These are phyloP conservation scores for Xylaria sp. DNA, from an alignment of 2,329 filamentous ascomycete genomes.

Conservation along the genomic window DNA sequence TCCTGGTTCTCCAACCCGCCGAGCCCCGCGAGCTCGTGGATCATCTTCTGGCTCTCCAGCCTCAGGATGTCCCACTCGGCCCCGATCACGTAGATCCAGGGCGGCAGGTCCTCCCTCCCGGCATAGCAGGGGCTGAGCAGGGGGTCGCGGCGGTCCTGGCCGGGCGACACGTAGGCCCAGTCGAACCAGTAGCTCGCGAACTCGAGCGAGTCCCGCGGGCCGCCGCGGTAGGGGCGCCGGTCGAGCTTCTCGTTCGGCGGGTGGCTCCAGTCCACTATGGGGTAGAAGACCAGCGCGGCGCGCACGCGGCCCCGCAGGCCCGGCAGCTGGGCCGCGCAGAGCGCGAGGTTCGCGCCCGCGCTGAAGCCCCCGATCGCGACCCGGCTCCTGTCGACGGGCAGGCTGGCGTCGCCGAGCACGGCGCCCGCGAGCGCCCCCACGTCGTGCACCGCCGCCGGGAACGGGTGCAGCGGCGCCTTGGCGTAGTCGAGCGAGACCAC, in stretches of 20 bases:
- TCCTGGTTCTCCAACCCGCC: not conserved
- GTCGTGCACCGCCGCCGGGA: slow-evolving; percentile 49
- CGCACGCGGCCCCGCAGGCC: slow-evolving; percentile 34
- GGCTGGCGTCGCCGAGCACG: slow-evolving; percentile 45
- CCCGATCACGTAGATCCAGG: slow-evolving; percentile 41
- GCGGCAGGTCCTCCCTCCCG: slow-evolving; percentile 35
- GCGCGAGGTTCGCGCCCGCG: slow-evolving; percentile 53
- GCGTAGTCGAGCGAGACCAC: slow-evolving; percentile 54
- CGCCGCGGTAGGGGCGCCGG: slow-evolving; percentile 33
- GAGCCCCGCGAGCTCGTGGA: slow-evolving; percentile 7
- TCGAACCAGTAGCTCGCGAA: slow-evolving; percentile 34
- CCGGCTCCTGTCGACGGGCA: slow-evolving; percentile 48
- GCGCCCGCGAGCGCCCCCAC: slow-evolving; percentile 46
- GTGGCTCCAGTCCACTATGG: slow-evolving; percentile 41
- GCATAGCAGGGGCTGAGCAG: slow-evolving; percentile 41
- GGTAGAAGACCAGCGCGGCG: slow-evolving; percentile 48
- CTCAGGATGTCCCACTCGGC: slow-evolving; percentile 44
- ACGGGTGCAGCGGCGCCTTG: slow-evolving; percentile 48
- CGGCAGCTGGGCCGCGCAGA: slow-evolving; percentile 45
- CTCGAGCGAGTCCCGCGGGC: slow-evolving; percentile 15
- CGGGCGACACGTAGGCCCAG: slow-evolving; percentile 39
- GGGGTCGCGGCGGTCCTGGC: slow-evolving; percentile 37
- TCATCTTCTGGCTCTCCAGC: slow-evolving; percentile 26
- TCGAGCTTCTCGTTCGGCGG: slow-evolving; percentile 28
- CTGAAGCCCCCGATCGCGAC: slow-evolving; percentile 53